Conservation (phyloP, 1,139 yeast species). For the Suhomyces anneliseae region DNA sequence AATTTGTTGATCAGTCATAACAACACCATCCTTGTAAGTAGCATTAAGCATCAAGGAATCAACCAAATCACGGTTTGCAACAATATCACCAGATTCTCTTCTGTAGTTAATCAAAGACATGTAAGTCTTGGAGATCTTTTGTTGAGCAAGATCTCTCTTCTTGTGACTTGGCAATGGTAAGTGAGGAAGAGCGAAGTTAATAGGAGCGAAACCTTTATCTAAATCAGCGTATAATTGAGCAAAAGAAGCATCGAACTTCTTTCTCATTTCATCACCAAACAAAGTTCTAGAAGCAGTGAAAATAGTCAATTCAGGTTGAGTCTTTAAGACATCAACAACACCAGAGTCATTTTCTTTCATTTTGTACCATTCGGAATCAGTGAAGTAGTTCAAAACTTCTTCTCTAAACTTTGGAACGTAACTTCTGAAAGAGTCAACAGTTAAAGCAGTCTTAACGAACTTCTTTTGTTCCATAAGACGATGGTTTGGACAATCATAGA, state of each 20-base stretch:
- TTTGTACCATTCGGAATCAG: conserved; percentile 44
- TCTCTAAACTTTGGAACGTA: conserved; percentile 88
- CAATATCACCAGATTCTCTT: conserved; percentile 70
- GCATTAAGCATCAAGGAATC: conserved; percentile 82
- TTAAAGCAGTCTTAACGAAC: conserved; percentile 87
- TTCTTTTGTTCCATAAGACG: conserved; percentile 98
- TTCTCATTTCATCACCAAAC: conserved; percentile 89
- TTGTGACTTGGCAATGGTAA: conserved; percentile 86
- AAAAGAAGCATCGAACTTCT: conserved; percentile 75
- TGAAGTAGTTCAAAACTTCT: conserved; percentile 70
- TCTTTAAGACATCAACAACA: conserved; percentile 66
- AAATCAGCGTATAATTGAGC: conserved; percentile 86
- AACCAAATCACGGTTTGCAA: conserved; percentile 79
- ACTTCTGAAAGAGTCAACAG: conserved; percentile 76
- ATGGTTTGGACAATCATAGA: conserved; percentile 92
- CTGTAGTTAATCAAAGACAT: conserved; percentile 74
- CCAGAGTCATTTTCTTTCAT: conserved; percentile 46
- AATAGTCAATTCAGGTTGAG: conserved; percentile 94
- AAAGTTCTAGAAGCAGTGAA: conserved; percentile 93
- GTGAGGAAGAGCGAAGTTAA: conserved; percentile 93
- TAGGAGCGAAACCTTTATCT: conserved; percentile 95
- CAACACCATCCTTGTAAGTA: conserved; percentile 87
- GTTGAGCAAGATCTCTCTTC: conserved; percentile 86
- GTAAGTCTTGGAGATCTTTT: conserved; percentile 75
- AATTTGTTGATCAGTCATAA: conserved; percentile 93